Evolutionary conservation across 73 alveolate species (phyloP).

Genomic region (Paramecium tetraurelia): DNA sequence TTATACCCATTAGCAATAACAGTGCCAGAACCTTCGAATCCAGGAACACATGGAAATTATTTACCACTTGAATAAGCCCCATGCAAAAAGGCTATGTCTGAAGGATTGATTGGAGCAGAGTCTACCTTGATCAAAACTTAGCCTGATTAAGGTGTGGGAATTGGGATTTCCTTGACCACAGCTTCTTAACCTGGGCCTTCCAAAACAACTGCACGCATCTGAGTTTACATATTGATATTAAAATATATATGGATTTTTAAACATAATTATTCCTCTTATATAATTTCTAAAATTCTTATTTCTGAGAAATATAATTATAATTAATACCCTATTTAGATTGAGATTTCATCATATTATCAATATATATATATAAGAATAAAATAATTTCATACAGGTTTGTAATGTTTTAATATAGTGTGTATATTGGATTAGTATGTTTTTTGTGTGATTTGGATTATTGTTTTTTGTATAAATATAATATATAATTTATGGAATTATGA

Average conservation of each 20-base stretch:
- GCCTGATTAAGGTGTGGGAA: slow-evolving; percentile 77
- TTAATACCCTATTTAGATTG: not conserved
- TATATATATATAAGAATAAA: not conserved
- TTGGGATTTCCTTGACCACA: slow-evolving; percentile 63
- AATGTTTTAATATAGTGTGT: not conserved
- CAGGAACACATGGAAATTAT: slow-evolving; percentile 64
- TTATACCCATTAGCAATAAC: slow-evolving; percentile 73
- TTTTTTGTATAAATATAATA: too few species aligned
- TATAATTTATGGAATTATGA: too few species aligned
- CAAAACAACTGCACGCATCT: slow-evolving; percentile 61
- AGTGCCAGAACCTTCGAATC: slow-evolving; percentile 80
- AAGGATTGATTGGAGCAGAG: slow-evolving; percentile 84
- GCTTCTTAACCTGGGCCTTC: slow-evolving; percentile 55
- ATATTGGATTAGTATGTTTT: too few species aligned
- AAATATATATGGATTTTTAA: not conserved
- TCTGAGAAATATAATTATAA: not conserved
- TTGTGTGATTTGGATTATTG: too few species aligned
- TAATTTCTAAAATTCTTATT: not conserved
- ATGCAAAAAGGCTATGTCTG: slow-evolving; percentile 70
- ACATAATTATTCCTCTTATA: too few species aligned
- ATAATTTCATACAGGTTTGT: not conserved
- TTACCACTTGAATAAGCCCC: slow-evolving; percentile 69
- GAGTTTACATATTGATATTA: not conserved
- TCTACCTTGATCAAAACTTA: slow-evolving; percentile 85
- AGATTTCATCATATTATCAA: not conserved